These are phyloP conservation scores for Solanum ahanhuiri DNA, from an alignment of 257 asterid species.

Conservation along the genomic window DNA sequence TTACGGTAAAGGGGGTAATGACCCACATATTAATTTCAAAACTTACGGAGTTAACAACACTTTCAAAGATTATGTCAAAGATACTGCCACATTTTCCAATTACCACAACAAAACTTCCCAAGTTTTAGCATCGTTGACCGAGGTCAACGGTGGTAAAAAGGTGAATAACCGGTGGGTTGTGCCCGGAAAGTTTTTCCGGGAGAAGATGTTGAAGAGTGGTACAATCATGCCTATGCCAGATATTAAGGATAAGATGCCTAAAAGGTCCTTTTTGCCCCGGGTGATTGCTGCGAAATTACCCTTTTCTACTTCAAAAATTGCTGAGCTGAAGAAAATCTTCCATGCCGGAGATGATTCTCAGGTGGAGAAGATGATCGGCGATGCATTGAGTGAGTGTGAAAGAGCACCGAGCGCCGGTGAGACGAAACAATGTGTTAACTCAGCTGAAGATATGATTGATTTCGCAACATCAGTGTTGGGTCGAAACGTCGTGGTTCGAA, in stretches of 20 bases:
- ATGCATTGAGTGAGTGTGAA: slow-evolving; percentile 63
- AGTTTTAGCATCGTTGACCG: slow-evolving; percentile 6
- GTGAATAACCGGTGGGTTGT: slow-evolving; percentile 47
- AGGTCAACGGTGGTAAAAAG: slow-evolving; percentile 14
- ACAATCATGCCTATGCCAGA: slow-evolving; percentile 81
- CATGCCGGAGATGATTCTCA: slow-evolving; percentile 50
- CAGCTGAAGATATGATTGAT: slow-evolving; percentile 90
- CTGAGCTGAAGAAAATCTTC: slow-evolving; percentile 40
- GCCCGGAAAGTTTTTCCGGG: slow-evolving; percentile 83
- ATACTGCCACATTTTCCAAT: slow-evolving; percentile 31
- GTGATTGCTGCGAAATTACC: slow-evolving; percentile 59
- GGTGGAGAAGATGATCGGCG: slow-evolving; percentile 33
- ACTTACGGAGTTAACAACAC: slow-evolving; percentile 54
- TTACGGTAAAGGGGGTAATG: slow-evolving; percentile 35
- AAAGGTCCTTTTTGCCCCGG: slow-evolving; percentile 86
- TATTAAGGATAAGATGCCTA: slow-evolving; percentile 79
- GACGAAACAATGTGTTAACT: slow-evolving; percentile 72
- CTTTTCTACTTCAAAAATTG: slow-evolving; percentile 58
- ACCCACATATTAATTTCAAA: slow-evolving; percentile 28
- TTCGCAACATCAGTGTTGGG: slow-evolving; percentile 72
- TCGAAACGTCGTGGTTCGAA: slow-evolving; percentile 53
- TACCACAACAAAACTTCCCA: slow-evolving; percentile 36
- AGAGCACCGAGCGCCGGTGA: slow-evolving; percentile 69
- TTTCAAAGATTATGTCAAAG: slow-evolving; percentile 50
- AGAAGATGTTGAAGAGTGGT: slow-evolving; percentile 56